Evolutionary conservation across 768 basidiomycete species (phyloP), one percentile per base, ranked within the genome.

Genomic region (Lentinula guzmanii): DNA sequence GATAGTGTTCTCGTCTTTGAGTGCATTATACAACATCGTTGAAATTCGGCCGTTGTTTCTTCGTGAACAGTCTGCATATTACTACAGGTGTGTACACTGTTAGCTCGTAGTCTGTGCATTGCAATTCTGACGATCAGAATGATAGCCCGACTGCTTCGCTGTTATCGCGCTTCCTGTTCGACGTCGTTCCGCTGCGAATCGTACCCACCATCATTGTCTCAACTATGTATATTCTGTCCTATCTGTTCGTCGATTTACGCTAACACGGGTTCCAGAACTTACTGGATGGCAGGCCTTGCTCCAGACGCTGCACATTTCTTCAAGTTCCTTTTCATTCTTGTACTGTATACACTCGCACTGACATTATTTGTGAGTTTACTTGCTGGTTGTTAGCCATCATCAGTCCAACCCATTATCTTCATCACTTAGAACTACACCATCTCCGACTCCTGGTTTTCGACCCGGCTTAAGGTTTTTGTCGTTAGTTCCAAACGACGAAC

Each of bases 261-360:
- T 43, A 16, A 31, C 24, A 42, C 13, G n/a, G 11, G n/a, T 54
- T 46, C 9, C 62, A 90, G 89, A 57, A 88, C 87, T n/a, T 94
- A 93, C 67, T 93, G 92, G 91, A 95, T 98, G 95, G 93, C 93
- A 2, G 95, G 95, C 11, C 82, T 98, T 4, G 82, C 91, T 1
- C 79, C 79, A 4, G 82, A 90, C 46, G 86, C 93, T 2, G 82
- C 86, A 0, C 80, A 89, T 70, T 98, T 89, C 80, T 98, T 97
- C 87, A 98, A 97, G 69, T 98, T 91, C 75, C 77, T 97, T 21
- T 84, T 98, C 68, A 90, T 97, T 63, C 79, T 98, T 16, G 87
- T 93, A 18, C 77, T 96, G 21, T 97, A 87, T 70, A 87, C 88
- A 0, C 78, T 97, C 18, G 86, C 82, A 39, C 91, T 94, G 85